Conservation (phyloP, 257 asterid genomes). For the Handroanthus guayacan region DNA sequence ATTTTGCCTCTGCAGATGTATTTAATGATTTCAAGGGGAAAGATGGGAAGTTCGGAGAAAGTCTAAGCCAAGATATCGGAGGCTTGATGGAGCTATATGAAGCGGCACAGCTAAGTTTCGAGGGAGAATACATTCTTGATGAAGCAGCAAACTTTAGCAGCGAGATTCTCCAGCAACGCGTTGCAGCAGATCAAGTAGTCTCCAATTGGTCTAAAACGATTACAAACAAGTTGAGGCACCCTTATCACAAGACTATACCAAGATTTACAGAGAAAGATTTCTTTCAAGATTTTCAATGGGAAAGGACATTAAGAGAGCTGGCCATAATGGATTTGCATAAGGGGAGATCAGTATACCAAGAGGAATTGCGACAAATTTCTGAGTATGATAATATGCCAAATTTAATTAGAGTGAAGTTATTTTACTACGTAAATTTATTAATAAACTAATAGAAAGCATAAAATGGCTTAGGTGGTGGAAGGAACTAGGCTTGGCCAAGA, state of each 20-base stretch:
- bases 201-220: conserved; percentile 15
- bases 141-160: conserved; percentile 47
- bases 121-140: conserved; percentile 51
- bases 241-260: conserved; percentile 47
- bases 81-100: conserved; percentile 53
- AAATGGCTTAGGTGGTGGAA: too few relatives aligned
- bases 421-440: too few relatives aligned
- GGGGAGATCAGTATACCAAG: conserved; percentile 28
- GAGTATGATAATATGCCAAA: too few relatives aligned
- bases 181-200: background rate
- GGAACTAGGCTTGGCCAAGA: too few relatives aligned
- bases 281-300: conserved; percentile 30
- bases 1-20: conserved; percentile 34
- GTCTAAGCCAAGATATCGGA: conserved; percentile 22
- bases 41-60: conserved; percentile 36
- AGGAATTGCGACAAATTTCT: too few relatives aligned
- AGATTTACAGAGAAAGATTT: conserved; percentile 17
- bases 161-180: conserved; percentile 1
- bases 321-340: conserved; percentile 34
- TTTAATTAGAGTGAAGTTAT: too few relatives aligned
- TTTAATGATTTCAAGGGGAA: conserved; percentile 45
- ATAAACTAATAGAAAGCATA: too few relatives aligned
- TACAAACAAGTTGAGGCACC: conserved; percentile 39
- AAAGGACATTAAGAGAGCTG: conserved; percentile 38
- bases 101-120: conserved; percentile 52